Conservation (phyloP, 805 yeast species). For the Monosporozyma servazzii region DNA sequence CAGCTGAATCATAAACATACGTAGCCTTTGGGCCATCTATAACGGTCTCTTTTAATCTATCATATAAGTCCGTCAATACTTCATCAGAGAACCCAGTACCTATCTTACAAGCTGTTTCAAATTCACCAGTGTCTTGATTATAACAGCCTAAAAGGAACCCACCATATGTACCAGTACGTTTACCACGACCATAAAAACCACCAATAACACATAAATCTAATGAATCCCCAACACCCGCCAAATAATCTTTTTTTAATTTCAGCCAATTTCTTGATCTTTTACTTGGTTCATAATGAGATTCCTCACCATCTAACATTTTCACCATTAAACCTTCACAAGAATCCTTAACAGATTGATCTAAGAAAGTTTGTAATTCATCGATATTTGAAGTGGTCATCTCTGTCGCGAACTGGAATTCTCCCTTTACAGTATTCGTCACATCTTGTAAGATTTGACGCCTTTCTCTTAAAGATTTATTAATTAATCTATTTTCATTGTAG, state of each 20-base stretch:
- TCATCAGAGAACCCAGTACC: slow-evolving; percentile 97
- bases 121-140: slow-evolving; percentile 85
- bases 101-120: slow-evolving; percentile 90
- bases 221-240: slow-evolving; percentile 94
- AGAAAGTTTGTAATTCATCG: slow-evolving; percentile 70
- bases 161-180: slow-evolving; percentile 90
- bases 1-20: slow-evolving; percentile 58
- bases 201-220: slow-evolving; percentile 89
- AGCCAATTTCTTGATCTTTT: slow-evolving; percentile 94
- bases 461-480: slow-evolving; percentile 57
- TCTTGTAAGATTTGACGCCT: slow-evolving; percentile 55
- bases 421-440: slow-evolving; percentile 52
- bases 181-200: slow-evolving; percentile 88
- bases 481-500: slow-evolving; percentile 61
- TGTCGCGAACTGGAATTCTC: slow-evolving; percentile 77
- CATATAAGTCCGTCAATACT: slow-evolving; percentile 50
- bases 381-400: slow-evolving; percentile 56
- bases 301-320: slow-evolving; percentile 71
- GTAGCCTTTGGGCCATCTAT: slow-evolving; percentile 55
- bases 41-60: slow-evolving; percentile 58
- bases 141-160: slow-evolving; percentile 88
- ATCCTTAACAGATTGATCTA: slow-evolving; percentile 83
- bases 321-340: slow-evolving; percentile 96
- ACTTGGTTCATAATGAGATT: slow-evolving; percentile 85
- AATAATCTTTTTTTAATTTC: slow-evolving; percentile 87